These are phyloP conservation scores for Colletotrichum horii DNA, from an alignment of 2,329 filamentous ascomycete species.

Conservation along the genomic window DNA sequence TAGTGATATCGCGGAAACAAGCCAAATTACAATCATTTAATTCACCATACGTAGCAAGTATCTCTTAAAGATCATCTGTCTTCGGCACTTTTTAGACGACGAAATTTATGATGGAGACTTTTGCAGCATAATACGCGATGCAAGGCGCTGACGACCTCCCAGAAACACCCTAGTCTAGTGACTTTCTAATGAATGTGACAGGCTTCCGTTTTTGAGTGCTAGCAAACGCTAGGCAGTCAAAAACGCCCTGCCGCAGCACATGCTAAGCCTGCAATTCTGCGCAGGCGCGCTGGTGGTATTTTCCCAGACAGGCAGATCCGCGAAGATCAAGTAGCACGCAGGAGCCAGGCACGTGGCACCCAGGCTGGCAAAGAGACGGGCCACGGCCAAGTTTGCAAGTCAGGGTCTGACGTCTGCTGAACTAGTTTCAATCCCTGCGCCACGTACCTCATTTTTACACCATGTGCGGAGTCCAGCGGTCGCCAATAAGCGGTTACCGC, in stretches of 20 bases:
- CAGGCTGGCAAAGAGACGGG: not conserved
- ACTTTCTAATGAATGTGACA: too few species aligned
- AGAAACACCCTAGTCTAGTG: too few species aligned
- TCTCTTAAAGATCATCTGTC: not conserved
- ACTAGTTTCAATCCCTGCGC: not conserved
- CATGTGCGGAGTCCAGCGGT: accelerated
- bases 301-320: not conserved
- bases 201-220: not conserved
- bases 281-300: not conserved
- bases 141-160: too few species aligned
- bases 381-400: not conserved
- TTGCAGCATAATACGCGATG: too few species aligned
- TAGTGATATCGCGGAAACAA: not conserved
- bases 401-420: not conserved
- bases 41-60: not conserved
- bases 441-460: not conserved
- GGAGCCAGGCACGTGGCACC: not conserved
- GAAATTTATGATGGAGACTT: not conserved
- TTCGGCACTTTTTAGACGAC: accelerated
- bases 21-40: accelerated
- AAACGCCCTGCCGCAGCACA: not conserved
- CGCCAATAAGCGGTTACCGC: not conserved
- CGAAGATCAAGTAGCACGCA: not conserved
- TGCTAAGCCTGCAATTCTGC: not conserved
- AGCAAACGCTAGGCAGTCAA: not conserved